Evolutionary conservation across 176 grass and related monocot genomes (phyloP), one percentile per base, ranked within the genome.

Genomic region (Hordeum marinum): DNA sequence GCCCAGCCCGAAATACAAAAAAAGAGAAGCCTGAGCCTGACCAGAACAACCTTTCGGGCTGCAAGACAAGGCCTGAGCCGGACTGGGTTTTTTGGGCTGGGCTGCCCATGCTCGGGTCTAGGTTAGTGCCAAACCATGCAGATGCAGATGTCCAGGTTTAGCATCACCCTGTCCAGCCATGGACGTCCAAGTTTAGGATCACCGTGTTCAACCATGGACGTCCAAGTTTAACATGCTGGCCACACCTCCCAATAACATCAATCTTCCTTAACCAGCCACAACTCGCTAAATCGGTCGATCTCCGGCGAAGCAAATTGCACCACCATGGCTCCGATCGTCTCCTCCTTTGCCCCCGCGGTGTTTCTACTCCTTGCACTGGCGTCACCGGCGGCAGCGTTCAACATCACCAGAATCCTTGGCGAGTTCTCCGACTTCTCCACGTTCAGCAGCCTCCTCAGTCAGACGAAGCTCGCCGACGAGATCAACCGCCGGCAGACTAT

Each of bases 401-500:
- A 97, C 60, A 76, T 97, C 72, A 84, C 88, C n/a, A 63, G 89
- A 64, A 58, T 97, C 48, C 90, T 97, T 0, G 69, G 74, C 70
- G 42, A 87, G 20, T 85, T 81, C 42, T 2, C 81, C 8, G 77
- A 90, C 15, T 92, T 85, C 80, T 80, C 84, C 37, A 90, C 23
- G 8, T 94, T 94, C 68, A 92, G 83, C 45, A 54, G 75, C 76
- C 88, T 94, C 54, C 78, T 97, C 25, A 72, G 80, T 0, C 85
- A 90, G 54, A 80, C 68, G 27, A 97, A 94, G 72, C 80, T 97
- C 26, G 80, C 61, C 1, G 90, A 94, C 1, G 88, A 92, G 62
- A 97, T 97, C 76, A 94, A 97, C 61, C 55, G 63, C 8, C 92
- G 92, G 12, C 77, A 90, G 61, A 94, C 88, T 17, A 90, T 97